Evolutionary conservation across 768 basidiomycete genomes (phyloP), one percentile per base, ranked within the genome.

Genomic region (Phylloporus sp.): DNA sequence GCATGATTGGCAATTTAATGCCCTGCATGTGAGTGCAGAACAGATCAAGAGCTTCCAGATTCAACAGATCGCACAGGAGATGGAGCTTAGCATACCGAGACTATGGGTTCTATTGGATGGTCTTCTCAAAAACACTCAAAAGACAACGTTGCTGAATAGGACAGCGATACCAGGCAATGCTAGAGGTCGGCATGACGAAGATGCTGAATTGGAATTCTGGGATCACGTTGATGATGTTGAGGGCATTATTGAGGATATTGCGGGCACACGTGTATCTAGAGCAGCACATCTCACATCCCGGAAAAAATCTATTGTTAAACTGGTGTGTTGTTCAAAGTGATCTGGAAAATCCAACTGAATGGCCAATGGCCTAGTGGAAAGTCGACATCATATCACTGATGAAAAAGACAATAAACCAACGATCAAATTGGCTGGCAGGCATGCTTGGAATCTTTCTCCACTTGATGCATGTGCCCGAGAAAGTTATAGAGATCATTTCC

Each of bases 361-460:
- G 32, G 32, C 8, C 32, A n/a, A 34, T 29, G 28, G 12, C 11
- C 28, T 11, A 29, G 28, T 11, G 28, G 12, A 29, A 29, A 29
- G 28, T 29, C 6, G 28, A 6, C 11, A 11, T 29, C 6, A 29
- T 29, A 29, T 29, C 28, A 29, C 18, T 47, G 12, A 38, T 26
- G 23, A 24, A 47, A 13, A 26, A 35, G 6, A 35, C 15, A 4
- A 35, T 12, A 4, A 47, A 38, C 28, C 34, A 38, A 20, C 40
- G 40, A 22, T 8, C 27, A 13, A 48, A 48, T 20, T 11, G 18
- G 4, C 27, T 48, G 27, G 27, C 40, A n/a, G 29, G 47, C 38
- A 9, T 48, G 5, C 26, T 38, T 13, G 38, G 47, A 7, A 28
- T 48, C 16, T 54, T 54, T n/a, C 40, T 54, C 0, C 53, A 54